Evolutionary conservation across 441 rosid genomes (phyloP), one percentile per base, ranked within the genome.

Genomic region (Eutrema salsugineum): DNA sequence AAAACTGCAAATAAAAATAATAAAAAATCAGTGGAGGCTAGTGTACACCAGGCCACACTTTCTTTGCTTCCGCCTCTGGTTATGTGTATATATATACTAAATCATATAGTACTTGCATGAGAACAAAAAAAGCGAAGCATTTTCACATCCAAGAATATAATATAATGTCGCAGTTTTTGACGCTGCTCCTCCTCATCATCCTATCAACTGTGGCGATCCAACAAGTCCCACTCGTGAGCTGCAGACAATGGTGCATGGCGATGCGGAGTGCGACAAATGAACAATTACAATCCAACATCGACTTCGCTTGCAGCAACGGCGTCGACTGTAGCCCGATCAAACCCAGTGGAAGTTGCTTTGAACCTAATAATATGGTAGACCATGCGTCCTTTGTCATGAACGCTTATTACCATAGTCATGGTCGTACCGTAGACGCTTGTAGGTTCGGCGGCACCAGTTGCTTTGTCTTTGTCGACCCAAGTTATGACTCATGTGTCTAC

Each of bases 301-400:
- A 93, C 70, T 90, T 85, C 60, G 93, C 90, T 27, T 90, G 98
- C 16, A 89, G 90, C 19, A 30, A 30, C 8, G 6, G 6, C 33
- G 33, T 30, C 33, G 33, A 30, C 6, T 30, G 33, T 30, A 30
- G 6, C 0, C 33, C 6, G 33, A 30, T 30, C 33, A 5, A 6
- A 6, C 33, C 33, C 7, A 8, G 33, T 30, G 8, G 33, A 30
- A 6, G 1, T 5, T 30, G 33, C 33, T 6, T 30, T 30, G 1
- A 30, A 0, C 33, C 33, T 5, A 30, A 30, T 6, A 30, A 86
- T 5, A 0, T 85, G n/a, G 55, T 32, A 0, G 88, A 85, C 50
- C 97, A 93, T 71, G 97, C 98, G 62, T 93, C 98, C 12, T 93
- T 72, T 71, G 97, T 86, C 48, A 87, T 93, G 88, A 93, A 91